Base-by-base conservation (phyloP, 768 basidiomycete species). In the Suillus bovinus region DNA sequence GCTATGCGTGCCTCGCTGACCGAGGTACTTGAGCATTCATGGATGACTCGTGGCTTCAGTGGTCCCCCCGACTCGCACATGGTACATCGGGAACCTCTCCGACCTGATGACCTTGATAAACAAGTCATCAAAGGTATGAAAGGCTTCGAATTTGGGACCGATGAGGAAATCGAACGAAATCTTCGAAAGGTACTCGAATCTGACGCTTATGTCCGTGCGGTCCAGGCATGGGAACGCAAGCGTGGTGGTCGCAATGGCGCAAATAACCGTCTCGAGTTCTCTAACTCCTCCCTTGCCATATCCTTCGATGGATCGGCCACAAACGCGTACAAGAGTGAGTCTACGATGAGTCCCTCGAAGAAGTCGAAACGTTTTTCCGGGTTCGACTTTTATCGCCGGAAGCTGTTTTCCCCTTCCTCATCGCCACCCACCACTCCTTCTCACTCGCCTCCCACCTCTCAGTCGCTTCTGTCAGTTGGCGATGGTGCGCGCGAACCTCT, bases 81-180 rank as follows among this genome's bases (percentile, higher is more conserved):
- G 66, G 82, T 97, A 27, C 87, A 89, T 61, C 91, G 96, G 10
- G 91, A 94, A 68, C 96, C 97, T 0, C 83, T 98, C 9, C 90
- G 94, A 14, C 75, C 88, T 0, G 93, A 94, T 60, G 96, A 98
- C 58, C 82, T 99, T 57, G 95, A 99, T 73, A 84, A 82, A 34
- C 84, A 88, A 41, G 93, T 99, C 63, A 84, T 99, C 44, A 84
- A 83, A 38, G 89, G 89, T 56, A 99, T 98, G 97, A 87, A 88
- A 47, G 96, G 96, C 5, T 98, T 99, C 77, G 96, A 98, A 70
- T 98, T 99, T 67, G 97, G 97, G 17, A 80, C 89, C 0, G 89
- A 91, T 56, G 90, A 91, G 5, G 91, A 96, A 14, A 93, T 99
- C 60, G 89, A 93, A 74, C 80, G 80, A 46, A 87, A 81, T 70